Base-by-base conservation (phyloP, 2,329 filamentous ascomycete genomes). In the Xylaria sp. region DNA sequence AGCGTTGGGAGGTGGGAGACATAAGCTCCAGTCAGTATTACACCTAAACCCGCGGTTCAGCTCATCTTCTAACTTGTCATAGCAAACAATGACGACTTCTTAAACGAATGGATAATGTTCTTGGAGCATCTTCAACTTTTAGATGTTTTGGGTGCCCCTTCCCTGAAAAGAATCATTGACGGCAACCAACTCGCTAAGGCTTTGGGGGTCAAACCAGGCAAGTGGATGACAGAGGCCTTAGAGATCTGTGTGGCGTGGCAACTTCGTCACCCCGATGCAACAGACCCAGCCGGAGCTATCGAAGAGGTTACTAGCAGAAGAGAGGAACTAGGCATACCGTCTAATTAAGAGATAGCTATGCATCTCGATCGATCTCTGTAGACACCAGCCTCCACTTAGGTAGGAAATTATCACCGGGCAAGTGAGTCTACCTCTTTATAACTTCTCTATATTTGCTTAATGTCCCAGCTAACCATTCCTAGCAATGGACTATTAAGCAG, bases 221-320 rank as follows among this genome's bases (percentile, higher is more conserved):
- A 85, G n/a, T 98, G 95, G 95, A 92, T 97, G 86, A 89, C 89
- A 63, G 85, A 86, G 54, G 94, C 94, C 3, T 82, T 97, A 56
- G 91, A 97, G 38, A 83, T 94, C 4, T 92, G 93, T 69, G 88
- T 97, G 80, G 89, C 90, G 69, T 98, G 94, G 94, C 96, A 98
- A 80, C 86, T 98, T 61, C 87, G 93, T 44, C 89, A 98, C 76
- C 93, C 94, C 0, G 84, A 84, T 4, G 83, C 83, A 66, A 87
- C 85, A 3, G 90, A 94, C 69, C 80, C 84, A 6, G 75, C 81
- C 6, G 86, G 83, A 2, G 90, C 86, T 1, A 81, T 93, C 62
- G 85, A 89, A 56, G 88, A 90, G 75, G 85, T 93, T 28, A 79
- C 80, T 56, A 78, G 75, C 63, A 83, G 81, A 70, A 84, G 81